phyloP scores from a whole-genome alignment of 495 filamentous ascomycete genomes.

The Xylaria palmicola region DNA sequence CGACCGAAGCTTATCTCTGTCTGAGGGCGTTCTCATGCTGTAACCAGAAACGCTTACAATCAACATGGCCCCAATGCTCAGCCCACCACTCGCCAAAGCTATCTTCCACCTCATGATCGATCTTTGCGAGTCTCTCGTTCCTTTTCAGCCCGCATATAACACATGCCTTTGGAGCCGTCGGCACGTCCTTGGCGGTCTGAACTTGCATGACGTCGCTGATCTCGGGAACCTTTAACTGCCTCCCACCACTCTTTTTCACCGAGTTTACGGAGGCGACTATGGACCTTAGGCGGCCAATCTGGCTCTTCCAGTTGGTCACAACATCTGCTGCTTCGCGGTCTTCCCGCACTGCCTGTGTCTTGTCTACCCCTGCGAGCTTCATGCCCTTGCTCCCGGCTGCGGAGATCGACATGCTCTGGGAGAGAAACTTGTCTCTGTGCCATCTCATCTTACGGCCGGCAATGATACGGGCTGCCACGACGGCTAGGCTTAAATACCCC shows the following conservation, averaged over 20 bases:
- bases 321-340: slow-evolving; percentile 84
- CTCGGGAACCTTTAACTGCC: slow-evolving; percentile 60
- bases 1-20: slow-evolving; percentile 53
- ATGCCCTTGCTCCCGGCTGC: slow-evolving; percentile 73
- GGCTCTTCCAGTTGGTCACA: slow-evolving; percentile 67
- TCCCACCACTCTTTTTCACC: slow-evolving; percentile 25
- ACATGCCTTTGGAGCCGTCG: slow-evolving; percentile 74
- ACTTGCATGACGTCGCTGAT: slow-evolving; percentile 62
- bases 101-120: slow-evolving; percentile 79
- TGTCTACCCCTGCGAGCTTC: slow-evolving; percentile 84
- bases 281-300: slow-evolving; percentile 60
- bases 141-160: slow-evolving; percentile 84
- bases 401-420: slow-evolving; percentile 86
- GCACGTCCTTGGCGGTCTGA: slow-evolving; percentile 60
- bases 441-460: slow-evolving; percentile 83
- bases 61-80: slow-evolving; percentile 81
- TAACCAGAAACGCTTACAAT: slow-evolving; percentile 83
- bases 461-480: slow-evolving; percentile 75
- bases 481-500: slow-evolving; percentile 55
- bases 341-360: slow-evolving; percentile 75
- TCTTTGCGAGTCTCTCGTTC: slow-evolving; percentile 72
- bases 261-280: slow-evolving; percentile 56
- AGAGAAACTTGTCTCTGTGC: slow-evolving; percentile 83
- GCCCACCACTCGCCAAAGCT: slow-evolving; percentile 96
- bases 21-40: slow-evolving; percentile 63